Base-by-base conservation (phyloP, 2,329 filamentous ascomycete genomes). In the Sphaerulina musiva region DNA sequence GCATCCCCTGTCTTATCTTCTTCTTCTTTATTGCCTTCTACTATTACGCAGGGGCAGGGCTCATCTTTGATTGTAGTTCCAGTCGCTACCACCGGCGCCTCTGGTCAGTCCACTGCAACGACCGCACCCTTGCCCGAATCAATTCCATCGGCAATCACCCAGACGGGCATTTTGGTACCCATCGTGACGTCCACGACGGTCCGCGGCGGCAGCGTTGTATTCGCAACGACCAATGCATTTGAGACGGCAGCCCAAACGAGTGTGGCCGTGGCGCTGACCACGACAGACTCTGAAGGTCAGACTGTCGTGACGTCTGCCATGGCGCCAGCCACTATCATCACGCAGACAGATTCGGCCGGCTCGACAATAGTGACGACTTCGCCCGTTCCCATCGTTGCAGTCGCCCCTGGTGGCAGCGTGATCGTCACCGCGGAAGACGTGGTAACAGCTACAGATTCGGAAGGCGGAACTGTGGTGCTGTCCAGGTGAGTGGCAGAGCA, bases 261-360 rank as follows among this genome's bases (percentile, higher is more conserved):
- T 49, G 60, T 68, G 8, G 62, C 60, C 4, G 60, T 67, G 3
- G 47, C 56, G 2, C 46, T 67, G 42, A 69, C 66, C 5, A 68
- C 67, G 8, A 69, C 67, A 10, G 63, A 70, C 54, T 48, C 54
- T 4, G 38, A 57, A 31, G 69, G 69, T 31, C 40, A 57, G 26
- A 61, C 64, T 10, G 51, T 68, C 46, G 68, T 65, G 9, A 66
- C 69, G 48, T 66, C 72, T 40, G 65, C 72, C 36, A 70, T 68
- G 17, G 72, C 70, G 44, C 70, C 69, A 1, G 70, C 73, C 51
- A 65, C 63, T 11, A 64, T 74, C 3, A 58, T 74, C 11, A 69
- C 68, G 3, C 66, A 62, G n/a, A 76, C 75, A 43, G 68, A 76
- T 62, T 52, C 57, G 38, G 48, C 63, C 9, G 74, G 74, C 58